Conservation (phyloP, 441 rosid species). For the Pelargonium fulgidum region DNA sequence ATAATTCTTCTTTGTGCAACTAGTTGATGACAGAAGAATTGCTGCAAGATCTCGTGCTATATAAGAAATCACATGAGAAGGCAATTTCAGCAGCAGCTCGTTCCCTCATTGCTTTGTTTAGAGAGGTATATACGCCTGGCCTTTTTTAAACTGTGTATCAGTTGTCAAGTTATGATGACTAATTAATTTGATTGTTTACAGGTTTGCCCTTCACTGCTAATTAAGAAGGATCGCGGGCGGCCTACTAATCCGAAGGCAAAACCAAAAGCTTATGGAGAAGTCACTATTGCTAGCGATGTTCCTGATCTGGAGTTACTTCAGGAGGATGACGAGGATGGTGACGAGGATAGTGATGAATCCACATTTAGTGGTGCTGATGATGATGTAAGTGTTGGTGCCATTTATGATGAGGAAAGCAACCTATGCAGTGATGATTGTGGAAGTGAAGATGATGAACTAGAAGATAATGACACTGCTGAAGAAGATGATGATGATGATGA, state of each 20-base stretch:
- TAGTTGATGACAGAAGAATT: conserved; percentile 94
- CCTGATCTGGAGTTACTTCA: conserved; percentile 71
- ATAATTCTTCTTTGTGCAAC: background rate
- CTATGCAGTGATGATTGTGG: conserved; percentile 26
- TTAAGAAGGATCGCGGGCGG: conserved; percentile 94
- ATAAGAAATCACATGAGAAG: conserved; percentile 82
- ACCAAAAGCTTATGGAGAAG: conserved; percentile 85
- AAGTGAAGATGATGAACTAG: conserved; percentile 31
- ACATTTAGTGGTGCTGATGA: conserved; percentile 34
- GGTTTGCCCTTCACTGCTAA: conserved; percentile 82
- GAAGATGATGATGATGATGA: conserved; percentile 28
- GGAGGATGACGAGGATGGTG: conserved; percentile 26
- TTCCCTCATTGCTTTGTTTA: conserved; percentile 71
- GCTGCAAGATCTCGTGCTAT: conserved; percentile 87
- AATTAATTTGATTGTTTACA: conserved; percentile 27
- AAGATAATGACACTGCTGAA: conserved; percentile 23
- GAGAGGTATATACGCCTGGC: conserved; percentile 53
- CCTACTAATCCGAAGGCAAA: conserved; percentile 60
- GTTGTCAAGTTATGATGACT: conserved; percentile 5
- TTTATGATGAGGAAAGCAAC: conserved; percentile 31
- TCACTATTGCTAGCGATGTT: conserved; percentile 47
- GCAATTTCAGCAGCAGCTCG: conserved; percentile 83
- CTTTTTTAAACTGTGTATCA: background rate
- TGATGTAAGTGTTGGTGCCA: conserved; percentile 21
- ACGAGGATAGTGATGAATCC: conserved; percentile 23